These are phyloP conservation scores for Daldinia concentrica DNA, from an alignment of 495 filamentous ascomycete genomes.

Conservation along the genomic window DNA sequence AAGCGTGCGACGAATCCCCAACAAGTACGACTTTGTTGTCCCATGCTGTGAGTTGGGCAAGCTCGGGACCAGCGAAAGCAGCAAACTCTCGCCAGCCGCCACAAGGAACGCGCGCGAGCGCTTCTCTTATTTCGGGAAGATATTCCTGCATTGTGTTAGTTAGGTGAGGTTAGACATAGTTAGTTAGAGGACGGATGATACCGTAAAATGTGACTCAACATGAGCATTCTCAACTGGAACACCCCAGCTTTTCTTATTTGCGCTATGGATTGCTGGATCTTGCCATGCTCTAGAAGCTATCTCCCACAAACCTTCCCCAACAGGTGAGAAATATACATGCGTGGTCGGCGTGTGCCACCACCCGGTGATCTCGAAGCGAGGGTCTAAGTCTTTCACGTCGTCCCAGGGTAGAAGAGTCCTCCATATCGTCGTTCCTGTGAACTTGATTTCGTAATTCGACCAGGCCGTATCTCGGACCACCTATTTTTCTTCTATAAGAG, in stretches of 20 bases:
- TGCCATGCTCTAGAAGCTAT: conserved; percentile 46
- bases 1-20: conserved; percentile 60
- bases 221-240: conserved; percentile 55
- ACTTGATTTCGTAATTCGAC: conserved; percentile 50
- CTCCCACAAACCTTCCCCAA: conserved; percentile 52
- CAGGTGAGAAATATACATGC: conserved; percentile 56
- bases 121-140: conserved; percentile 49
- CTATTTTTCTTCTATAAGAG: conserved; percentile 24
- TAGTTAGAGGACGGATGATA: conserved; percentile 5
- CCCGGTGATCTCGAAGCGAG: conserved; percentile 51
- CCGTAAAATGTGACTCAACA: conserved; percentile 52
- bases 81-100: conserved; percentile 58
- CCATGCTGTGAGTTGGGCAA: conserved; percentile 53
- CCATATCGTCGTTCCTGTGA: conserved; percentile 55
- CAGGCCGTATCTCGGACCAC: conserved; percentile 45
- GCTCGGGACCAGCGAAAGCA: conserved; percentile 53
- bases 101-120: conserved; percentile 48
- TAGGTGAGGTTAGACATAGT: neutral
- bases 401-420: conserved; percentile 49
- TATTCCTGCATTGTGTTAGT: conserved; percentile 42
- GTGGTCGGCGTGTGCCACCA: conserved; percentile 60
- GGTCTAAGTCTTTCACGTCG: conserved; percentile 48
- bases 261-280: conserved; percentile 42
- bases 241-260: conserved; percentile 57
- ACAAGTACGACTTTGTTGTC: conserved; percentile 56